Conservation (phyloP, 2,329 filamentous ascomycete species). For the Ascochyta clinopodiicola region DNA sequence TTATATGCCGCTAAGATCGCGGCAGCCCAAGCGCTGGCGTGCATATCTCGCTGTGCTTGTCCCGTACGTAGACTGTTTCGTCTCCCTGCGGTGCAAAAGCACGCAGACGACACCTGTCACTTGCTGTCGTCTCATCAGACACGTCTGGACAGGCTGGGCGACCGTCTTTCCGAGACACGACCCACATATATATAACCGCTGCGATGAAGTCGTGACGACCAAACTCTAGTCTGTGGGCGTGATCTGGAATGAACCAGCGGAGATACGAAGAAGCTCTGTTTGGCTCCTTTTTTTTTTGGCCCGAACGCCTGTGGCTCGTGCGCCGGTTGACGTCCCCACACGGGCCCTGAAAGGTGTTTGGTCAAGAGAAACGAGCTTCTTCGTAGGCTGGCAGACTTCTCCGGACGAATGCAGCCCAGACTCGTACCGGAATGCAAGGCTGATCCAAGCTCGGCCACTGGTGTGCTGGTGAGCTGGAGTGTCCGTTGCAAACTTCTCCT, state of each 20-base stretch:
- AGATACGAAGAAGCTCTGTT: too few relatives aligned
- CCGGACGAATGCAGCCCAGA: neutral
- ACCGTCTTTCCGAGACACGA: neutral
- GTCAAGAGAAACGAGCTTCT: too few relatives aligned
- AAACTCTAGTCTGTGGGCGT: neutral
- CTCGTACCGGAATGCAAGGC: neutral
- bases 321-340: too few relatives aligned
- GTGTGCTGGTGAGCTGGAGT: neutral
- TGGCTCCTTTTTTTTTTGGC: too few relatives aligned
- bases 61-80: slow-evolving; percentile 27
- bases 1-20: slow-evolving; percentile 24
- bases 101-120: neutral
- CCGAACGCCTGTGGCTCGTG: too few relatives aligned
- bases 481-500: neutral
- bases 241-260: neutral
- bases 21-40: slow-evolving; percentile 25
- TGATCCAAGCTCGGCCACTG: neutral
- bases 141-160: neutral
- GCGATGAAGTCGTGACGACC: too few relatives aligned
- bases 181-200: neutral
- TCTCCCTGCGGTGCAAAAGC: neutral
- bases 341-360: too few relatives aligned
- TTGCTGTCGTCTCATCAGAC: neutral
- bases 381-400: neutral
- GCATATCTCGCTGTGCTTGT: slow-evolving; percentile 16